phyloP scores from a whole-genome alignment of 306 rosid species.

The Quercus rubra region DNA sequence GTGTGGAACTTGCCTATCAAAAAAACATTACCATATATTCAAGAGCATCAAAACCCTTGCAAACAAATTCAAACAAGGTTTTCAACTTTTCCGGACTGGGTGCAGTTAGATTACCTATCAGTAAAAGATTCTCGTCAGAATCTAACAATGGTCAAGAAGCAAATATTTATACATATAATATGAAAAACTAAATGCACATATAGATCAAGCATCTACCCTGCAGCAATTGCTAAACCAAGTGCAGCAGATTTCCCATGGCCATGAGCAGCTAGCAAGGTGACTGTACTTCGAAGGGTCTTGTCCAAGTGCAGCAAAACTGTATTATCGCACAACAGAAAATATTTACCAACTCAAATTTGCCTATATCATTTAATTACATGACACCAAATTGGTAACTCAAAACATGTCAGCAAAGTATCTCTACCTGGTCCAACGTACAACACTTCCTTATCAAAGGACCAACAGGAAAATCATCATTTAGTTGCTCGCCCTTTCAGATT shows the following conservation, averaged over 20 bases:
- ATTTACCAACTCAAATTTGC: not conserved
- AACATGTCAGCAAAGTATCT: not conserved
- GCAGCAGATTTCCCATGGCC: slow-evolving; percentile 99
- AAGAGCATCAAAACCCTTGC: slow-evolving; percentile 72
- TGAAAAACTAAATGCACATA: not conserved
- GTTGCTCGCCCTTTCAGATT: slow-evolving; percentile 63
- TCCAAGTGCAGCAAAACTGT: slow-evolving; percentile 86
- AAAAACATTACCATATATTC: slow-evolving; percentile 31
- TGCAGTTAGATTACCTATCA: slow-evolving; percentile 87
- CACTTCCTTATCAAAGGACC: slow-evolving; percentile 86
- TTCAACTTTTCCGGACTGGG: slow-evolving; percentile 91
- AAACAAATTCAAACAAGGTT: slow-evolving; percentile 84
- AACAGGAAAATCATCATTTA: slow-evolving; percentile 74
- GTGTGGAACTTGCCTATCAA: too few relatives aligned
- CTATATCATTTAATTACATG: not conserved
- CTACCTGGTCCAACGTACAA: slow-evolving; percentile 88
- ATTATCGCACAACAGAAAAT: slow-evolving; percentile 20
- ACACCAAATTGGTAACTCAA: not conserved
- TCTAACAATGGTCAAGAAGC: not conserved
- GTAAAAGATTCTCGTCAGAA: slow-evolving; percentile 38
- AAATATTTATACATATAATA: not conserved
- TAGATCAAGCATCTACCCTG: slow-evolving; percentile 47
- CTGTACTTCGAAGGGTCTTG: slow-evolving; percentile 72
- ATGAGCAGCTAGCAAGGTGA: slow-evolving; percentile 84
- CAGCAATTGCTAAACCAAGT: slow-evolving; percentile 90